phyloP scores from a whole-genome alignment of 495 filamentous ascomycete genomes.

The Sabuloglossum arenarium region DNA sequence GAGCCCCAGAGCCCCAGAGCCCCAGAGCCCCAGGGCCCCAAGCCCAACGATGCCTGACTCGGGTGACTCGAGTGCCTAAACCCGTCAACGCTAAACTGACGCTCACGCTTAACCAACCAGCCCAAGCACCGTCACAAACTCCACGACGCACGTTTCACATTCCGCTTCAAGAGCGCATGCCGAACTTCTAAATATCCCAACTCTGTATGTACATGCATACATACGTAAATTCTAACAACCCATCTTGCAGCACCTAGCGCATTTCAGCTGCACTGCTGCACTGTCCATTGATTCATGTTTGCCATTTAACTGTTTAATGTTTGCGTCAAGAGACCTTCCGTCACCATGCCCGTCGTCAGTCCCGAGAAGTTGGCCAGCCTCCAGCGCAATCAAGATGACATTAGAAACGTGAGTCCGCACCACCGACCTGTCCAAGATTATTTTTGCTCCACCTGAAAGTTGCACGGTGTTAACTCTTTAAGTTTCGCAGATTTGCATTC shows the following conservation, averaged over 20 bases:
- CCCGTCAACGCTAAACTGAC: not conserved
- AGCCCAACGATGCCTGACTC: too few relatives aligned
- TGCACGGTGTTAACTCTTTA: slow-evolving; percentile 9
- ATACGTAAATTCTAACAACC: not conserved
- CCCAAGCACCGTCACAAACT: not conserved
- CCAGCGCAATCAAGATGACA: slow-evolving; percentile 63
- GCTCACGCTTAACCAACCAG: not conserved
- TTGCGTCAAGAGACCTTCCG: not conserved
- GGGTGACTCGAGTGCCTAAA: not conserved
- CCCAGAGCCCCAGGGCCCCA: too few relatives aligned
- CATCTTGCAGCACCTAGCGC: too few relatives aligned
- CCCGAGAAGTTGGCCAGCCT: slow-evolving; percentile 71
- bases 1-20: too few relatives aligned
- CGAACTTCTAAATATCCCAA: not conserved
- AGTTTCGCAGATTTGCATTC: slow-evolving; percentile 73
- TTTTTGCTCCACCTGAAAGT: slow-evolving; percentile 6
- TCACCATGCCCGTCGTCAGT: slow-evolving; percentile 69
- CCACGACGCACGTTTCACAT: not conserved
- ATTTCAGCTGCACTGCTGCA: too few relatives aligned
- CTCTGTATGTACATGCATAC: not conserved
- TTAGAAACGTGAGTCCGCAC: slow-evolving; percentile 56
- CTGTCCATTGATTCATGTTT: too few relatives aligned
- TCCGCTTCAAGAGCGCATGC: too few relatives aligned
- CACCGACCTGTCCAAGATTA: slow-evolving; percentile 6
- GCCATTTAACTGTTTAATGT: too few relatives aligned